Conservation (phyloP, 441 rosid genomes). For the Pelargonium fulgidum region DNA sequence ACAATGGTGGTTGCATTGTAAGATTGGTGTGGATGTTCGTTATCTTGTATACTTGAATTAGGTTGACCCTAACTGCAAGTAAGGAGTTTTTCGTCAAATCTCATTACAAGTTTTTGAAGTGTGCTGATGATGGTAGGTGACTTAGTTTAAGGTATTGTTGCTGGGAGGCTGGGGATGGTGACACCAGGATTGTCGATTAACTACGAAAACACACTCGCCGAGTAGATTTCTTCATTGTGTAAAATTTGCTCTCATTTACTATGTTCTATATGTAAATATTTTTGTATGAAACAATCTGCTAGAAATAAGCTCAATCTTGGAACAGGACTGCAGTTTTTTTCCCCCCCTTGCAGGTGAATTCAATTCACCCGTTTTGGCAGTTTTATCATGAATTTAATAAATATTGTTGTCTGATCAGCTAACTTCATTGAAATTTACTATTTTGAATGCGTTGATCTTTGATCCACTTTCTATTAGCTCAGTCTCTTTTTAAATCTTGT, state of each 20-base stretch:
- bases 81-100: too few relatives aligned
- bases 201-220: too few relatives aligned
- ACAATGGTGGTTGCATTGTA: too few relatives aligned
- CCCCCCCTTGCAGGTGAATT: background rate
- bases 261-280: background rate
- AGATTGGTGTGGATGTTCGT: too few relatives aligned
- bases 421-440: background rate
- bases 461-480: slow-evolving; percentile 22
- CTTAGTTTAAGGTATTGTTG: too few relatives aligned
- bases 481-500: slow-evolving; percentile 21
- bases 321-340: background rate
- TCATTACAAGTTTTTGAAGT: too few relatives aligned
- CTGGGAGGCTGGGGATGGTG: too few relatives aligned
- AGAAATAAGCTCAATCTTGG: background rate
- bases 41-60: too few relatives aligned
- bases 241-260: background rate
- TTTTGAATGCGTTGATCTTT: background rate
- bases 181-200: too few relatives aligned
- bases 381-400: background rate
- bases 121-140: too few relatives aligned
- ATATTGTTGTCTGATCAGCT: background rate
- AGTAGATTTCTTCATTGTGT: too few relatives aligned
- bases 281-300: slow-evolving; percentile 14
- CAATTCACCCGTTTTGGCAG: slow-evolving; percentile 5
- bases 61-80: too few relatives aligned